Evolutionary conservation across 495 filamentous ascomycete genomes (phyloP), one percentile per base, ranked within the genome.

Genomic region (Rhypophila decipiens): DNA sequence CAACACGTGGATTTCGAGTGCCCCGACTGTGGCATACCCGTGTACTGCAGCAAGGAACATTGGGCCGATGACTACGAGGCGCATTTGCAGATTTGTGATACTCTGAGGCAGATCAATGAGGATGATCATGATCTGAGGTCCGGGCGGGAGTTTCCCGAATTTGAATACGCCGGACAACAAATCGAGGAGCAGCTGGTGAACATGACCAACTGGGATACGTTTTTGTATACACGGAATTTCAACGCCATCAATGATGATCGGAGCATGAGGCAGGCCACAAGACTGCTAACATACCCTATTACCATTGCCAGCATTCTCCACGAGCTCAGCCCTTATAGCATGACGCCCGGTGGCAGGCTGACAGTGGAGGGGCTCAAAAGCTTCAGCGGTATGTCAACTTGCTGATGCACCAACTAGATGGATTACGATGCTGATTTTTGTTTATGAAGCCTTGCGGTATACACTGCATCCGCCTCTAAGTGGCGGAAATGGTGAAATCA

Each of bases 201-300:
- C 71, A 90, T 97, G 85, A 95, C 86, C 24, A 97, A 93, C 64
- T 99, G 93, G 93, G 93, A 99, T 60, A 96, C 93, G 0, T 87
- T 88, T 49, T 67, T 97, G 39, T 99, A 95, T 60, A 87, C 89
- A 2, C 76, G 94, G 37, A 81, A 90, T 47, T 96, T 89, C 59
- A 75, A 79, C 31, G 93, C 93, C 7, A 86, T 99, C 58, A 87
- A 99, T 54, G 79, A 86, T 36, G 88, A 91, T 50, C 74, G 90
- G 27, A 83, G 78, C 52, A 80, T 97, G 77, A 75, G 93, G 46
- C 93, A 99, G 67, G 89, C 85, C 17, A 99, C 93, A 5, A 79
- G 85, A 48, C 76, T 97, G 58, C 73, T 99, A 49, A 99, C 93
- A 20, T 99, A 96, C 65, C 93, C 93, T 7, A 63, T 88, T 27